phyloP scores from a whole-genome alignment of 495 filamentous ascomycete species.

The Penicillium ucsense region DNA sequence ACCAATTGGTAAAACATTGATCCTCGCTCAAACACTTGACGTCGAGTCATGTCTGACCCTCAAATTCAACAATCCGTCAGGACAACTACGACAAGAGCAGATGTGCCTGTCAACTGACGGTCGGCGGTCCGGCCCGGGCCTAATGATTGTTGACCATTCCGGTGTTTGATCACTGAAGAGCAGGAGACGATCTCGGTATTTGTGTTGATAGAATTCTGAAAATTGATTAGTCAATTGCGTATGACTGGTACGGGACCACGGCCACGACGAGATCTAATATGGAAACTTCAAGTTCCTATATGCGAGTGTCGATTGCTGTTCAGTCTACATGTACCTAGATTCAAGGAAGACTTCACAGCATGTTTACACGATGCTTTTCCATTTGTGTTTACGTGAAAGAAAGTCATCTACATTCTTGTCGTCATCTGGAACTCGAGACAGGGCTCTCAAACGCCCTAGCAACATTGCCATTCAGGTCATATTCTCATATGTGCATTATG shows the following conservation, averaged over 20 bases:
- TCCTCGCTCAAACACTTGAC: too few relatives aligned
- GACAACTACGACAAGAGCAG: neutral
- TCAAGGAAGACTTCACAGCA: slow-evolving; percentile 13
- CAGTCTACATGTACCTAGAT: slow-evolving; percentile 24
- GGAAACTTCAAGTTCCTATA: slow-evolving; percentile 2
- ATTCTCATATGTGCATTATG: neutral
- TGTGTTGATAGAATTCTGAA: too few relatives aligned
- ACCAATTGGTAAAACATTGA: too few relatives aligned
- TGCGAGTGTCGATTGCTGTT: slow-evolving; percentile 26
- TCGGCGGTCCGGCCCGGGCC: neutral
- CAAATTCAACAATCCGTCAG: neutral
- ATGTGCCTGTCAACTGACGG: neutral
- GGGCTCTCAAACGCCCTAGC: too few relatives aligned
- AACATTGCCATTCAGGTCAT: neutral
- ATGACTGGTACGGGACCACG: slow-evolving; percentile 20
- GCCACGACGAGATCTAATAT: slow-evolving; percentile 21
- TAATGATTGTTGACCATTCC: too few relatives aligned
- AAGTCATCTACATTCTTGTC: slow-evolving; percentile 12
- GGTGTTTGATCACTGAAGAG: too few relatives aligned
- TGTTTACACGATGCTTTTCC: slow-evolving; percentile 9
- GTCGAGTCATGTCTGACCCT: neutral
- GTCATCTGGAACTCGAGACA: too few relatives aligned
- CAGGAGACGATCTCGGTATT: too few relatives aligned
- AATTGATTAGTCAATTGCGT: too few relatives aligned
- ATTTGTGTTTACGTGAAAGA: slow-evolving; percentile 17